A percentile compares a stretch with the other conserved stretches of the same genome.
Conservation (phyloP, 129 eudicot species). For the Centaurea solstitialis region DNA sequence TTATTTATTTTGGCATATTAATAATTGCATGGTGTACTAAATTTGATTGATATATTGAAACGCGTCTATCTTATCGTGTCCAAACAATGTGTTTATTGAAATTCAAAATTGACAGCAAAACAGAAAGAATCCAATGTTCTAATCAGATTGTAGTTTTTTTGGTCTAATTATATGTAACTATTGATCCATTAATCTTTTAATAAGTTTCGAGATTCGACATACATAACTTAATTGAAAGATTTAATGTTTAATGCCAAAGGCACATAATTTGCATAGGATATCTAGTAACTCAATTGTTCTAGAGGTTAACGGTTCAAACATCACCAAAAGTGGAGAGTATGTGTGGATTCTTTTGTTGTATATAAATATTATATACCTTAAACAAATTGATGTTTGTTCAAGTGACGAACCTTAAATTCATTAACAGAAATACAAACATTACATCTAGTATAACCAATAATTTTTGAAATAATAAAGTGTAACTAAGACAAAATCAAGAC, state of each 20-base stretch:
- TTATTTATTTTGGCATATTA: not conserved
- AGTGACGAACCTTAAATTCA: not conserved
- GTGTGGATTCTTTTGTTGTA: not conserved
- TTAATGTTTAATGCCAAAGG: not conserved
- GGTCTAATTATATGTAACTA: too few species aligned
- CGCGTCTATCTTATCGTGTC: not conserved
- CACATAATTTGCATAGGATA: not conserved
- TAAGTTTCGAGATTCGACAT: not conserved
- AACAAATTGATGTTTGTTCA: not conserved
- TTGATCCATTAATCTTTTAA: not conserved
- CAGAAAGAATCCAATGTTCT: not conserved
- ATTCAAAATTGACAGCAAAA: not conserved
- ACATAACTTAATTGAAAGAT: not conserved
- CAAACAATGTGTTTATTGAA: not conserved
- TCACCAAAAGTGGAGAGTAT: not conserved
- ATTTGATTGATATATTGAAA: constrained; percentile 10
- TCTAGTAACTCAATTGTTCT: not conserved
- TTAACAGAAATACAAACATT: not conserved
- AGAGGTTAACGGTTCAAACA: not conserved
- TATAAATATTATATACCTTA: not conserved
- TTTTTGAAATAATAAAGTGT: not conserved
- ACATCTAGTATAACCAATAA: not conserved
- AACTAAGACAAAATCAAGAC: not conserved
- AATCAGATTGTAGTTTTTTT: not conserved
- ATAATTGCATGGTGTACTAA: constrained; percentile 6